A percentile compares a stretch with the other conserved stretches of the same genome.
These are phyloP conservation scores for Melampsora americana DNA, from an alignment of 1,284 basidiomycete species.

Conservation along the genomic window DNA sequence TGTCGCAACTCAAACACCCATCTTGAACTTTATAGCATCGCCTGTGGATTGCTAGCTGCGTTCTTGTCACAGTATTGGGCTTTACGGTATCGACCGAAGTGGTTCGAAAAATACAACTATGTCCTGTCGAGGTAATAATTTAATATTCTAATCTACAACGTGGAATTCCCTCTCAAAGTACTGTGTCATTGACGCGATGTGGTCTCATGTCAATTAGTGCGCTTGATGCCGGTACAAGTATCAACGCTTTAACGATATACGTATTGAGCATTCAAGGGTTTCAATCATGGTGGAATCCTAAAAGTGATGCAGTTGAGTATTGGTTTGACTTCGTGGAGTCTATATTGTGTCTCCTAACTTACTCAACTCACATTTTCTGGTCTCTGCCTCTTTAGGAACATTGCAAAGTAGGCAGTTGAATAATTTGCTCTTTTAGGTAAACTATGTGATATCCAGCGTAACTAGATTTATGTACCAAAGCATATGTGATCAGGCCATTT, in stretches of 20 bases:
- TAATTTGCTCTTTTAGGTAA: not conserved
- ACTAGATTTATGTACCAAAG: not conserved
- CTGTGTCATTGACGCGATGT: constrained; percentile 24
- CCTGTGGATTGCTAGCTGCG: constrained; percentile 48
- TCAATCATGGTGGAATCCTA: constrained; percentile 40
- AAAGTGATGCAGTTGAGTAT: constrained; percentile 38
- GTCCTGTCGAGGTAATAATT: not conserved
- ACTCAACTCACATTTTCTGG: not conserved
- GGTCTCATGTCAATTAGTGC: constrained; percentile 34
- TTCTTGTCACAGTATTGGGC: constrained; percentile 51
- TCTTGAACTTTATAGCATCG: constrained; percentile 45
- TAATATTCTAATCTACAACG: not conserved
- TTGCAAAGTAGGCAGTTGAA: constrained; percentile 9
- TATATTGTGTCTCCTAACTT: not conserved
- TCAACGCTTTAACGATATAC: constrained; percentile 51
- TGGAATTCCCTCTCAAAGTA: constrained; percentile 4
- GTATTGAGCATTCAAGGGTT: constrained; percentile 45
- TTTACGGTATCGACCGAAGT: constrained; percentile 47
- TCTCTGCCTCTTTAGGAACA: constrained; percentile 4
- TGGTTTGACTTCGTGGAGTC: not conserved
- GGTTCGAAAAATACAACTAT: constrained; percentile 52
- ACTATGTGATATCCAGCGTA: not conserved
- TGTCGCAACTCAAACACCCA: not conserved
- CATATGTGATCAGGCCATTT: not conserved
- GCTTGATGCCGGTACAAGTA: constrained; percentile 51